These are phyloP conservation scores for Colletotrichum brevisporum DNA, from an alignment of 2,329 filamentous ascomycete species.

Conservation along the genomic window DNA sequence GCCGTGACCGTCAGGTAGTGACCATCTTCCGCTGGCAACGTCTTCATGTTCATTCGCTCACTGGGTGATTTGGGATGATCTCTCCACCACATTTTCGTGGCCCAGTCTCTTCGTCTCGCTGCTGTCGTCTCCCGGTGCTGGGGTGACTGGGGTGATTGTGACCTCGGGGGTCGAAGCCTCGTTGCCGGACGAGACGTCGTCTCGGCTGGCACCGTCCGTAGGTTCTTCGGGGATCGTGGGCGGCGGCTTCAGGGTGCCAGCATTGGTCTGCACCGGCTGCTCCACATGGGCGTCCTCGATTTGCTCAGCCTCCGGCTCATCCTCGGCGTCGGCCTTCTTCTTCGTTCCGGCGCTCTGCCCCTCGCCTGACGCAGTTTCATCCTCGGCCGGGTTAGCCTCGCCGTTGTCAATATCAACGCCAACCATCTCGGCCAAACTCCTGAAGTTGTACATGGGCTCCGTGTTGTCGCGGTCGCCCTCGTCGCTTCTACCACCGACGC, in stretches of 20 bases:
- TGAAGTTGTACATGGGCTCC: conserved; percentile 93
- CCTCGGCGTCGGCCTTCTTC: conserved; percentile 53
- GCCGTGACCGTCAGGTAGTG: too few species aligned
- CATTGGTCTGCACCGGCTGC: conserved; percentile 41
- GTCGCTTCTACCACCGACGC: conserved; percentile 62
- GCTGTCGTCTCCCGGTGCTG: conserved; percentile 53
- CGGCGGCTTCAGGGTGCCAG: conserved; percentile 31
- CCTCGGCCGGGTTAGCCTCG: conserved; percentile 54
- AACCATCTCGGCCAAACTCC: conserved; percentile 88
- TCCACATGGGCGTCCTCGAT: conserved; percentile 48
- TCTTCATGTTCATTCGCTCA: conserved; percentile 41
- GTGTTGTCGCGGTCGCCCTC: conserved; percentile 67
- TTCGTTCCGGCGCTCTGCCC: conserved; percentile 37
- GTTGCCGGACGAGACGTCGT: conserved; percentile 34
- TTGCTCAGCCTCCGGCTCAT: conserved; percentile 50
- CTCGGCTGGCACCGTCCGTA: conserved; percentile 43
- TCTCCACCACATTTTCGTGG: conserved; percentile 54
- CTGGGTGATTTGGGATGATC: conserved; percentile 51
- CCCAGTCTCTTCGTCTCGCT: conserved; percentile 61
- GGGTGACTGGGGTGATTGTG: conserved; percentile 66
- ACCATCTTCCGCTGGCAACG: neutral
- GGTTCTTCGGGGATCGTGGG: conserved; percentile 45
- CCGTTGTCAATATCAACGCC: conserved; percentile 71
- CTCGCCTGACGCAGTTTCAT: conserved; percentile 45
- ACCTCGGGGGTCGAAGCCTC: conserved; percentile 56